Evolutionary conservation across 2,329 filamentous ascomycete genomes (phyloP).

Genomic region (Mycosphaerella arachidis): DNA sequence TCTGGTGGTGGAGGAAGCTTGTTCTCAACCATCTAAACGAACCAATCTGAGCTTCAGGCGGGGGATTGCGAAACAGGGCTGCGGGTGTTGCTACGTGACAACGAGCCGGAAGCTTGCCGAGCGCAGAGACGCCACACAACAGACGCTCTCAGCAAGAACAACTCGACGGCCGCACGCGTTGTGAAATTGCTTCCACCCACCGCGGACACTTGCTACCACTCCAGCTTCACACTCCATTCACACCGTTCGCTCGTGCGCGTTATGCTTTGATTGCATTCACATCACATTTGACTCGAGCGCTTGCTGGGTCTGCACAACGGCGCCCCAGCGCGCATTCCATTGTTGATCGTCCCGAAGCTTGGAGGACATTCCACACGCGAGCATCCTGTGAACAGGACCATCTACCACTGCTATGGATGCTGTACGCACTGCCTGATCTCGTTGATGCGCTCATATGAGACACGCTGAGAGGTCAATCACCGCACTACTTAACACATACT

Average conservation of each 20-base stretch:
- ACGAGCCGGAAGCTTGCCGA: neutral
- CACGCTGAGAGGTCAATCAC: neutral
- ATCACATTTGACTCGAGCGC: neutral
- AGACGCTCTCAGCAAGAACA: neutral
- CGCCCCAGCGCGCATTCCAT: slow-evolving; percentile 15
- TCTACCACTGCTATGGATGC: slow-evolving; percentile 17
- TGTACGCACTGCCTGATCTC: slow-evolving; percentile 11
- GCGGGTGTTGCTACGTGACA: neutral
- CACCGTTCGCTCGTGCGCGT: slow-evolving; percentile 5
- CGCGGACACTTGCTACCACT: neutral
- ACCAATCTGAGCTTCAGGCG: no score
- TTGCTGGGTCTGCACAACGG: slow-evolving; percentile 2
- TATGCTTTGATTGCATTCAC: neutral
- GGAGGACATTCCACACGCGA: slow-evolving; percentile 15
- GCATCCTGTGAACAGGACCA: neutral
- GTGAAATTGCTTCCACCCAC: neutral
- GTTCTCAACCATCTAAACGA: neutral
- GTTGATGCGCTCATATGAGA: neutral
- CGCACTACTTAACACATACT: slow-evolving; percentile 1
- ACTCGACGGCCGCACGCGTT: neutral
- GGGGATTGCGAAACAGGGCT: neutral
- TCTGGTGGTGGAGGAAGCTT: neutral
- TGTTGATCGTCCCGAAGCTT: slow-evolving; percentile 10
- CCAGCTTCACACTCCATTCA: neutral
- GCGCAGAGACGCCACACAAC: no score